Conservation (phyloP, 2,329 filamentous ascomycete genomes). For the Pyricularia pennisetigena region DNA sequence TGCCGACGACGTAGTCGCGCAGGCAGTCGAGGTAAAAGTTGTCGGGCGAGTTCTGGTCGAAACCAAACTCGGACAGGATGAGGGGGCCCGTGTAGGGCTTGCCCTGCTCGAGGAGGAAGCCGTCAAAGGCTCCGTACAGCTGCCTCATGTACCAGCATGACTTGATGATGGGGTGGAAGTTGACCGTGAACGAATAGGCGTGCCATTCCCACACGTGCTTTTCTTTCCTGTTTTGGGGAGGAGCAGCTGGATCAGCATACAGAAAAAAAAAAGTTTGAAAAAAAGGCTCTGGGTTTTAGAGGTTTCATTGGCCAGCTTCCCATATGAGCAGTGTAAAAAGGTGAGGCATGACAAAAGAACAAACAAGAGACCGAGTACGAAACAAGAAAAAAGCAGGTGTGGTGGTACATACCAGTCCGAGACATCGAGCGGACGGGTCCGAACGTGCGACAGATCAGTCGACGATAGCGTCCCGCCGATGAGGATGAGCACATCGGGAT, state of each 20-base stretch:
- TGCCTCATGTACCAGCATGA: conserved; percentile 31
- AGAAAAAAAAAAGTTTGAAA: background rate
- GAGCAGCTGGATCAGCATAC: background rate
- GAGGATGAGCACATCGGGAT: conserved; percentile 42
- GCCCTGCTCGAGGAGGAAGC: conserved; percentile 40
- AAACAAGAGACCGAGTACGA: background rate
- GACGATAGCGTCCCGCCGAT: conserved; percentile 43
- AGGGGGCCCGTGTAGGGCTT: conserved; percentile 40
- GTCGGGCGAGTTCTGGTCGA: conserved; percentile 34
- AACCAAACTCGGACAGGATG: conserved; percentile 51
- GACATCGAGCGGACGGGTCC: conserved; percentile 29
- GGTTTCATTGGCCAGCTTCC: background rate
- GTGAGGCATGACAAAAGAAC: background rate
- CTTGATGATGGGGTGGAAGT: conserved; percentile 28
- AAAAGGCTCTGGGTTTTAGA: background rate
- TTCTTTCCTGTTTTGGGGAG: conserved; percentile 12
- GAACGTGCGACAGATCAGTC: conserved; percentile 39
- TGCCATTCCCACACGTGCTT: conserved; percentile 54
- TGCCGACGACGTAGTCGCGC: conserved; percentile 38
- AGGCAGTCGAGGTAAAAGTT: conserved; percentile 40
- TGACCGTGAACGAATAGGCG: conserved; percentile 45
- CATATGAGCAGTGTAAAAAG: background rate
- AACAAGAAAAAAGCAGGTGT: background rate
- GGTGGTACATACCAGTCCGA: conserved; percentile 22
- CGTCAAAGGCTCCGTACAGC: conserved; percentile 35